Percentiles rank a stretch among this genome's conserved stretches.
phyloP scores from a whole-genome alignment of 768 basidiomycete species.

The Cantharellus anzutake region DNA sequence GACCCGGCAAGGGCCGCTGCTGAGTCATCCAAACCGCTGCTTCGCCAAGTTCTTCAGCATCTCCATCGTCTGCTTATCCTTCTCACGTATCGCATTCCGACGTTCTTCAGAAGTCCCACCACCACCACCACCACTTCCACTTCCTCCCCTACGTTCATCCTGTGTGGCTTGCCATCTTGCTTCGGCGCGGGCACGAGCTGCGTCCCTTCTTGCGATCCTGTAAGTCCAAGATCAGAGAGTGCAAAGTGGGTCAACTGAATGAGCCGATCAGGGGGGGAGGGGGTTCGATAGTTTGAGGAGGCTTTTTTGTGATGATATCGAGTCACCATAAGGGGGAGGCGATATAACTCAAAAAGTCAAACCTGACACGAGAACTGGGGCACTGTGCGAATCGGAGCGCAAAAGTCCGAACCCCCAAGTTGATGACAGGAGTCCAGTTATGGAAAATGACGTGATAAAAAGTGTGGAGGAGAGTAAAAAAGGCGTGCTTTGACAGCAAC shows the following conservation, averaged over 20 bases:
- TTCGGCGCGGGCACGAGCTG: constrained; percentile 40
- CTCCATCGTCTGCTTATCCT: constrained; percentile 86
- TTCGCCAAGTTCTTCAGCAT: constrained; percentile 92
- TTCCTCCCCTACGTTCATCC: background rate
- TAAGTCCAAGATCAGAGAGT: background rate
- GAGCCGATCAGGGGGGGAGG: constrained; percentile 2
- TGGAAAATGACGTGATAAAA: background rate
- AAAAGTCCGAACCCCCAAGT: no score
- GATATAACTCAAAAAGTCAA: no score
- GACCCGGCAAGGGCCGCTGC: background rate
- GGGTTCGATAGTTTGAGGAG: constrained; percentile 11
- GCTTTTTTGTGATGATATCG: no score
- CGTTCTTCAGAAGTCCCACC: constrained; percentile 37
- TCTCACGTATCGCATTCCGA: constrained; percentile 41
- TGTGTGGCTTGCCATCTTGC: constrained; percentile 22
- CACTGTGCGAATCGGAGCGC: no score
- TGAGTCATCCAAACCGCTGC: constrained; percentile 51
- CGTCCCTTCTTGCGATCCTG: constrained; percentile 61
- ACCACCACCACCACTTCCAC: background rate
- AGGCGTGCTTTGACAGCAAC: no score
- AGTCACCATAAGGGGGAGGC: no score
- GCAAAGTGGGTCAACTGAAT: constrained; percentile 2
- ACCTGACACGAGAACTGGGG: no score
- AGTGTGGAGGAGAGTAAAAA: background rate
- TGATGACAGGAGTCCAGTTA: no score